These are phyloP conservation scores for Agaricales sp. DNA, from an alignment of 1,284 basidiomycete species.

Conservation along the genomic window DNA sequence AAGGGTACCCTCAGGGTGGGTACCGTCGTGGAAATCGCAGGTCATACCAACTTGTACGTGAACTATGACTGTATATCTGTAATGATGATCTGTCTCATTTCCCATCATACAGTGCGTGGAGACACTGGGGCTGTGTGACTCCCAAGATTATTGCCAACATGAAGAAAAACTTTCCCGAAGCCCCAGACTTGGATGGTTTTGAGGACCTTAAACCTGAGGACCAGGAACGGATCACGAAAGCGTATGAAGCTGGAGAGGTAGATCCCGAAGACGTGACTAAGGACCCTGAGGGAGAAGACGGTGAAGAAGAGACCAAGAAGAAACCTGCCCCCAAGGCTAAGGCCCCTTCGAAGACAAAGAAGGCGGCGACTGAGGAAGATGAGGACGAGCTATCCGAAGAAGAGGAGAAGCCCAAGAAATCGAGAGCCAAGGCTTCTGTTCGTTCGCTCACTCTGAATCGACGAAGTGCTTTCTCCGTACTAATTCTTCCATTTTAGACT, in stretches of 20 bases:
- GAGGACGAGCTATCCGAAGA: slow-evolving; percentile 13
- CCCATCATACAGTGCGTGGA: slow-evolving; percentile 44
- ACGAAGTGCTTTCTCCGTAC: neutral
- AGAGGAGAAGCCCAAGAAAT: slow-evolving; percentile 16
- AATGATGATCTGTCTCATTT: slow-evolving; percentile 14
- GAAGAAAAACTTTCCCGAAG: slow-evolving; percentile 48
- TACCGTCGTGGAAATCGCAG: slow-evolving; percentile 66
- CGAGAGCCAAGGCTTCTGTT: slow-evolving; percentile 12
- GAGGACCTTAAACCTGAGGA: slow-evolving; percentile 58
- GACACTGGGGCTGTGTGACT: slow-evolving; percentile 80
- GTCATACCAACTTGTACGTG: slow-evolving; percentile 62
- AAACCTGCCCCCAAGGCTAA: slow-evolving; percentile 17
- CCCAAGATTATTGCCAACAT: slow-evolving; percentile 62
- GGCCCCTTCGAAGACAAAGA: slow-evolving; percentile 27
- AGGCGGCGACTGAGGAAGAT: slow-evolving; percentile 19
- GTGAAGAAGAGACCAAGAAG: slow-evolving; percentile 36
- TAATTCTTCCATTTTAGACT: neutral
- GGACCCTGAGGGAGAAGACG: slow-evolving; percentile 41
- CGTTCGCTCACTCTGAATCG: neutral
- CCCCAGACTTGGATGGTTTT: slow-evolving; percentile 64
- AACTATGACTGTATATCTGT: slow-evolving; percentile 9
- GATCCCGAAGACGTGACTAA: slow-evolving; percentile 63
- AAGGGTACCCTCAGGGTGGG: slow-evolving; percentile 74
- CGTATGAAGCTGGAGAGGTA: slow-evolving; percentile 66
- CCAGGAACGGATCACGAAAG: slow-evolving; percentile 53